Evolutionary conservation across 2,329 filamentous ascomycete genomes (phyloP), one percentile per base, ranked within the genome.

Genomic region (Colletotrichum sp.): DNA sequence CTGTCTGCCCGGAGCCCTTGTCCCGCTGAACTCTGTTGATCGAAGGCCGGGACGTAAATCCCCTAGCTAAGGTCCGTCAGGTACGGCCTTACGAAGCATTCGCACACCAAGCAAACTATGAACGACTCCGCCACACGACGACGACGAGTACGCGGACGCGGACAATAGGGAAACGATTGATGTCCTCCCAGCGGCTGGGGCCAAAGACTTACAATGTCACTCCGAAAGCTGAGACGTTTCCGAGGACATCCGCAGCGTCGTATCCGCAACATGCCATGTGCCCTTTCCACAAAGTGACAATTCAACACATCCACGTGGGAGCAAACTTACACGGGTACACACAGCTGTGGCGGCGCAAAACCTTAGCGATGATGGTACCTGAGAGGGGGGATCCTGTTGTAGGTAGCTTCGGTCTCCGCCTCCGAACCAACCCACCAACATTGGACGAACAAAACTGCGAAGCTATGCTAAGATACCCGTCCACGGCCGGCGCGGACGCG

Each of bases 171-270:
- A 60, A 32, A 32, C 39, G 10, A 43, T 0, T 43, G 39, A 2
- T 43, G 18, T 1, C 39, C 28, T 28, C 27, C 25, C 55, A 25
- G n/a, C 56, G 5, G 8, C 16, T 2, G 39, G 39, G 8, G 39
- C 39, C 39, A 43, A 0, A 2, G 27, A 27, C 9, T 25, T 27
- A 56, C n/a, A 56, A 27, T 4, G 52, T 56, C 13, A 13, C 34
- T 6, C 2, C 4, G 22, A 15, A 52, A 18, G 39, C 22, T 25
- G 25, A n/a, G 52, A 56, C 22, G 39, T 43, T 43, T 43, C 58
- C 72, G 67, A 66, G 34, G 12, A 15, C 68, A 61, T 67, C 69
- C 69, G 62, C 39, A 71, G 28, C 52, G 72, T 75, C 61, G 67
- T 60, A 71, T 66, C 61, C 34, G 7, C n/a, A 13, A 1, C 28